Evolutionary conservation across 2,329 filamentous ascomycete species (phyloP).

Genomic region (Alternaria dauci): DNA sequence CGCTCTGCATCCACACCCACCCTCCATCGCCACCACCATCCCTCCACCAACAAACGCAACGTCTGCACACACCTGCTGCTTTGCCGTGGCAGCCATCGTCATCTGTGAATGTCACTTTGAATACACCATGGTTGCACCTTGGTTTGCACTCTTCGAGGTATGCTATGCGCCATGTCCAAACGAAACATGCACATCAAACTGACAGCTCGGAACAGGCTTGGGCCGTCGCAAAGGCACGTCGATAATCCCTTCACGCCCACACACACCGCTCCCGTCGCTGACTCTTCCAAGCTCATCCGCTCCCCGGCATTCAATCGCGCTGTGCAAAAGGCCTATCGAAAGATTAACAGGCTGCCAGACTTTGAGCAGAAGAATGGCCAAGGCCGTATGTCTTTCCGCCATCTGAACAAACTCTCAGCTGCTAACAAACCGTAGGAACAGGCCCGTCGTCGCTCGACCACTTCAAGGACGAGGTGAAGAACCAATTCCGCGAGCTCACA

Average conservation of each 20-base stretch:
- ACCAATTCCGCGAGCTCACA: slow-evolving; percentile 54
- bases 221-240: slow-evolving; percentile 49
- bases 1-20: slow-evolving; percentile 1
- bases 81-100: slow-evolving; percentile 5
- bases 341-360: slow-evolving; percentile 58
- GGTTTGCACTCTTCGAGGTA: slow-evolving; percentile 47
- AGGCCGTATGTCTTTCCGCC: slow-evolving; percentile 55
- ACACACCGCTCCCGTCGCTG: neutral
- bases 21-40: slow-evolving; percentile 3
- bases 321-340: slow-evolving; percentile 60
- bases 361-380: slow-evolving; percentile 47
- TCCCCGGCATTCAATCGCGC: slow-evolving; percentile 64
- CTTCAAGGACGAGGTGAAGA: slow-evolving; percentile 63
- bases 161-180: slow-evolving; percentile 27
- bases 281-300: slow-evolving; percentile 56
- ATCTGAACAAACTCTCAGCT: neutral
- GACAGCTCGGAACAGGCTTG: slow-evolving; percentile 44
- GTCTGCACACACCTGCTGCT: slow-evolving; percentile 2
- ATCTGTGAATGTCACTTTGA: neutral
- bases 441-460: slow-evolving; percentile 57
- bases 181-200: slow-evolving; percentile 19
- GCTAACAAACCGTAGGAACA: slow-evolving; percentile 29
- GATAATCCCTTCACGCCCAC: neutral
- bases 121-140: slow-evolving; percentile 37
- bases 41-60: slow-evolving; percentile 11